Conservation (phyloP, 768 basidiomycete species). For the Trametes gibbosa region DNA sequence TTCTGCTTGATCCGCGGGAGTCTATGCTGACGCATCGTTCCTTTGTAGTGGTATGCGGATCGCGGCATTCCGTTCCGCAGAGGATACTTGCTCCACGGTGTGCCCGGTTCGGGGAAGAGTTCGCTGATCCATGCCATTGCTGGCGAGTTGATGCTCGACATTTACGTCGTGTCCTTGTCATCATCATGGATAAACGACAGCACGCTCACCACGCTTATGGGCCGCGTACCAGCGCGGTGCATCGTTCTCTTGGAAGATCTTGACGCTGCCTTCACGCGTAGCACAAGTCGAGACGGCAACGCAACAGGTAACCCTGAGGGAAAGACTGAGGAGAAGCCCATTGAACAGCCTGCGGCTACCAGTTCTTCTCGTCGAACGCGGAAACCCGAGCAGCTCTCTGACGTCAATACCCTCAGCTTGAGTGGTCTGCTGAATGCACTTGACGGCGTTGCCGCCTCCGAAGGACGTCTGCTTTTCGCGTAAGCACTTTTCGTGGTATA, state of each 20-base stretch:
- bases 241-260: conserved; percentile 90
- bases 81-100: conserved; percentile 81
- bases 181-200: conserved; percentile 88
- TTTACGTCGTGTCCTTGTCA: conserved; percentile 86
- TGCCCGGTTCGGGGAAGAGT: conserved; percentile 84
- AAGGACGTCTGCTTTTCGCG: conserved; percentile 88
- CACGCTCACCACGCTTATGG: conserved; percentile 83
- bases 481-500: conserved; percentile 40
- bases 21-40: conserved; percentile 12
- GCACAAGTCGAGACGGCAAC: conserved; percentile 60
- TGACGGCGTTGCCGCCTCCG: conserved; percentile 84
- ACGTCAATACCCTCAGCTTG: conserved; percentile 77
- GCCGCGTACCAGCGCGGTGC: conserved; percentile 79
- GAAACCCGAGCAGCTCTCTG: conserved; percentile 59
- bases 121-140: conserved; percentile 86
- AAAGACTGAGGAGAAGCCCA: conserved; percentile 36
- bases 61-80: conserved; percentile 90
- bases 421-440: conserved; percentile 82
- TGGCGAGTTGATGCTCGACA: conserved; percentile 85
- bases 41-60: conserved; percentile 80
- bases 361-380: conserved; percentile 39
- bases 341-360: conserved; percentile 33
- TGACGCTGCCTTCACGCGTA: conserved; percentile 84
- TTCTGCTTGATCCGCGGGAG: not conserved
- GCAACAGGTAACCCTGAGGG: conserved; percentile 44